A percentile compares a stretch with the other conserved stretches of the same genome.
These are phyloP conservation scores for Waitea zeae DNA, from an alignment of 1,284 basidiomycete species.

Conservation along the genomic window DNA sequence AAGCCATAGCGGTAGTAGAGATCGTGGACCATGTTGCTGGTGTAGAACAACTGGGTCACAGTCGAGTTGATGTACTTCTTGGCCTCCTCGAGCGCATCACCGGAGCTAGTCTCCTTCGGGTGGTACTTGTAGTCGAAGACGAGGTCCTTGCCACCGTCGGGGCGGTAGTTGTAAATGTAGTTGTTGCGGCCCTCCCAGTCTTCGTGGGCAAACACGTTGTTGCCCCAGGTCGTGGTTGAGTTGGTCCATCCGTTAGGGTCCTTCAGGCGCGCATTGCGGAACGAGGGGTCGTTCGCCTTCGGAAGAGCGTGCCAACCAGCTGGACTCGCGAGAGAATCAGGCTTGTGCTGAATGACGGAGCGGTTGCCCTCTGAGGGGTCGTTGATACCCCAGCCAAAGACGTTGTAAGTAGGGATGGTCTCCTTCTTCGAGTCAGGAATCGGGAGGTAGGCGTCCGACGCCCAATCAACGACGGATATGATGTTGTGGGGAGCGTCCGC, in stretches of 20 bases:
- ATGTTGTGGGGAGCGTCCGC: conserved; percentile 47
- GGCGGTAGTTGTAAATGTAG: conserved; percentile 70
- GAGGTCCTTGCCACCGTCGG: conserved; percentile 36
- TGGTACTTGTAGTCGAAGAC: conserved; percentile 58
- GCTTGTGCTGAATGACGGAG: conserved; percentile 38
- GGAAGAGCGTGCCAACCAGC: conserved; percentile 78
- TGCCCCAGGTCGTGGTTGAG: conserved; percentile 75
- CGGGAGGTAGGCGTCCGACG: conserved; percentile 36
- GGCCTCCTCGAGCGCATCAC: conserved; percentile 42
- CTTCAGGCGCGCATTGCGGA: conserved; percentile 11
- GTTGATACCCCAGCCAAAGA: conserved; percentile 62
- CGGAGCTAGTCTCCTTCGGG: conserved; percentile 29
- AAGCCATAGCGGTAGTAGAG: conserved; percentile 76
- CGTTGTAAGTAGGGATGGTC: conserved; percentile 37
- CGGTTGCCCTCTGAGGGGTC: conserved; percentile 52
- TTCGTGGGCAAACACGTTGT: conserved; percentile 84
- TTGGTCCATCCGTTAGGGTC: conserved; percentile 29
- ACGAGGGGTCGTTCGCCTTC: conserved; percentile 32
- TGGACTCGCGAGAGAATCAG: conserved; percentile 63
- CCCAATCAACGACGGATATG: conserved; percentile 71
- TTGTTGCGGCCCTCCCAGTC: conserved; percentile 74
- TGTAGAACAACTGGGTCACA: conserved; percentile 87
- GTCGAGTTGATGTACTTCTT: conserved; percentile 76
- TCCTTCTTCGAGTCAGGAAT: conserved; percentile 18
- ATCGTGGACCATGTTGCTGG: conserved; percentile 71